These are phyloP conservation scores for Pseudogymnoascus sp. DNA, from an alignment of 2,329 filamentous ascomycete species.

Conservation along the genomic window DNA sequence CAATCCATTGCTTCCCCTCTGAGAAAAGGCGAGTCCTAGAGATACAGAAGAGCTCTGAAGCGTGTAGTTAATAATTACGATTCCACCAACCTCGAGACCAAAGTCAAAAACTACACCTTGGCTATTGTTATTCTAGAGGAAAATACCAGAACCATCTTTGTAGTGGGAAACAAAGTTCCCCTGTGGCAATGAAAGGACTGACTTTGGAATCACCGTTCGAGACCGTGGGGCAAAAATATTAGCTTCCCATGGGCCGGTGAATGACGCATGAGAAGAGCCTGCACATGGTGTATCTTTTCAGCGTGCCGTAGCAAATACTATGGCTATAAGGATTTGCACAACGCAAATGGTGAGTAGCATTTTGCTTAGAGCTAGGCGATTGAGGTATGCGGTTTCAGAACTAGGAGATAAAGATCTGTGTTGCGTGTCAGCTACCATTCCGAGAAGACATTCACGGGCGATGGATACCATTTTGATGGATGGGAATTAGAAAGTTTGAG, in stretches of 20 bases:
- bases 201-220: constrained; percentile 39
- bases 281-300: constrained; percentile 49
- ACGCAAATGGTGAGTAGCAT: neutral
- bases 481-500: neutral
- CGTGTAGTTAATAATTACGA: constrained; percentile 42
- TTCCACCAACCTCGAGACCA: constrained; percentile 48
- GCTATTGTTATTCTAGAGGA: constrained; percentile 34
- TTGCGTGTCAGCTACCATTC: neutral
- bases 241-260: constrained; percentile 48
- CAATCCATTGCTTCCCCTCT: constrained; percentile 40
- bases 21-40: constrained; percentile 40
- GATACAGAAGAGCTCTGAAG: constrained; percentile 30
- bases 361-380: neutral
- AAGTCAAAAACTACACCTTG: constrained; percentile 51
- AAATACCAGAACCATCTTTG: neutral
- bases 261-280: constrained; percentile 40
- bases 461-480: neutral
- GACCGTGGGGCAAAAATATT: constrained; percentile 48
- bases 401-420: neutral
- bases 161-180: constrained; percentile 23
- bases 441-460: neutral
- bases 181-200: constrained; percentile 31
- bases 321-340: neutral
- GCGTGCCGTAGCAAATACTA: constrained; percentile 29
- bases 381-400: neutral